These are phyloP conservation scores for Teunomyces panamensis DNA, from an alignment of 805 yeast genomes.

Conservation along the genomic window DNA sequence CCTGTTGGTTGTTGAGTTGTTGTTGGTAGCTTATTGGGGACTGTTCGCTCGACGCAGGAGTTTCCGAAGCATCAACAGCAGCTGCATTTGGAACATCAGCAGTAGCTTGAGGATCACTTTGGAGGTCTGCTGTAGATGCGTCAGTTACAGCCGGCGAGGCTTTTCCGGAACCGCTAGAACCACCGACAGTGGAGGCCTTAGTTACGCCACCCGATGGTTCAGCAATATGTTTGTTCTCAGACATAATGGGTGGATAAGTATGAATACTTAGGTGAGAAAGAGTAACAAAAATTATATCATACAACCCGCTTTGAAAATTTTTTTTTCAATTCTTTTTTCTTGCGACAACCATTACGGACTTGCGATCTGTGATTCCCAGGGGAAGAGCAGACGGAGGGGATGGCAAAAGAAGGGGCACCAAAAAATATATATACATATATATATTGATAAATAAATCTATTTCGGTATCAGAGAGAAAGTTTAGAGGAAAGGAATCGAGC, in stretches of 20 bases:
- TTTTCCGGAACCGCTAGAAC: slow-evolving; percentile 6
- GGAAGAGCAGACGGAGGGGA: not conserved
- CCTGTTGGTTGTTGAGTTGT: slow-evolving; percentile 3
- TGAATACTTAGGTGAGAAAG: slow-evolving; percentile 5
- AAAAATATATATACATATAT: too few species aligned
- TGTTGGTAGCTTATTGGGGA: slow-evolving; percentile 2
- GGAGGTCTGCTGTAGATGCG: not conserved
- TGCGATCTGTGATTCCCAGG: not conserved
- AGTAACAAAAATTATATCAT: slow-evolving; percentile 7
- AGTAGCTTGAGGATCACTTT: slow-evolving; percentile 4
- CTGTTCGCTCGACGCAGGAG: slow-evolving; percentile 2
- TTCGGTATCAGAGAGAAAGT: too few species aligned
- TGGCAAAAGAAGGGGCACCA: not conserved
- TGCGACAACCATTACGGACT: not conserved
- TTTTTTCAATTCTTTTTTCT: slow-evolving; percentile 4
- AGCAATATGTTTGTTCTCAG: slow-evolving; percentile 14
- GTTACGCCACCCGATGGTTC: slow-evolving; percentile 8
- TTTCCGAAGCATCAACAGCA: slow-evolving; percentile 5
- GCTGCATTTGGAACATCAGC: slow-evolving; percentile 4
- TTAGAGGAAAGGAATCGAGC: too few species aligned
- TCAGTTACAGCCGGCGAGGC: not conserved
- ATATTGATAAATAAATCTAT: too few species aligned
- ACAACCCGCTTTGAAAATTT: slow-evolving; percentile 3
- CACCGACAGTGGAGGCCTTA: slow-evolving; percentile 5
- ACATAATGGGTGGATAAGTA: slow-evolving; percentile 10